These are phyloP conservation scores for Sporothrix schenckii DNA, from an alignment of 2,329 filamentous ascomycete genomes.

Conservation along the genomic window DNA sequence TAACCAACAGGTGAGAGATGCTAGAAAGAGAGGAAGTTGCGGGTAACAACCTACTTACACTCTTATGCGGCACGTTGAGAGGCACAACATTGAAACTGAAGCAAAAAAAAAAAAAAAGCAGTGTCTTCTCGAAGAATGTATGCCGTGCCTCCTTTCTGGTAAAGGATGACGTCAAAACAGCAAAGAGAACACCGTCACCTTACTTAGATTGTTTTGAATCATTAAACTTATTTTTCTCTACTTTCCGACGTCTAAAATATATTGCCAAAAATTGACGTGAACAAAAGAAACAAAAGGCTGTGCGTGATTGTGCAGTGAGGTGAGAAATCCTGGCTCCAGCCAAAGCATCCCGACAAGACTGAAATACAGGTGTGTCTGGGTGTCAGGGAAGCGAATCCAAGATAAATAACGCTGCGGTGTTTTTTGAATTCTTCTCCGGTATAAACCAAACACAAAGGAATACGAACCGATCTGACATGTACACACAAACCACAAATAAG, in stretches of 20 bases:
- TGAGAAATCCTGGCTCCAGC: conserved; percentile 1
- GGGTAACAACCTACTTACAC: neutral
- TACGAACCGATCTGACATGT: neutral
- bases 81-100: neutral
- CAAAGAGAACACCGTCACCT: neutral
- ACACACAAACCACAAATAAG: neutral
- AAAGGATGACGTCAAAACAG: neutral
- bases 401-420: neutral
- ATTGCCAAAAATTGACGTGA: conserved; percentile 18
- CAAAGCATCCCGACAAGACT: neutral
- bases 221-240: conserved; percentile 19
- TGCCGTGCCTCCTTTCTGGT: conserved; percentile 6
- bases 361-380: neutral
- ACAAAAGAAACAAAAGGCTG: conserved; percentile 15
- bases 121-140: neutral
- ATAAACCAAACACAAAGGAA: neutral
- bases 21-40: neutral
- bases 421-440: neutral
- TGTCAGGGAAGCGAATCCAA: neutral
- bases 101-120: too few species aligned
- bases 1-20: neutral
- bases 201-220: conserved; percentile 8
- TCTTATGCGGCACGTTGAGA: neutral
- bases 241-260: conserved; percentile 19
- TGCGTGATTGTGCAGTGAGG: neutral